Percentiles rank a stretch among this genome's conserved stretches.
Conservation (phyloP, 805 yeast species). For the Pichia cephalocereana region DNA sequence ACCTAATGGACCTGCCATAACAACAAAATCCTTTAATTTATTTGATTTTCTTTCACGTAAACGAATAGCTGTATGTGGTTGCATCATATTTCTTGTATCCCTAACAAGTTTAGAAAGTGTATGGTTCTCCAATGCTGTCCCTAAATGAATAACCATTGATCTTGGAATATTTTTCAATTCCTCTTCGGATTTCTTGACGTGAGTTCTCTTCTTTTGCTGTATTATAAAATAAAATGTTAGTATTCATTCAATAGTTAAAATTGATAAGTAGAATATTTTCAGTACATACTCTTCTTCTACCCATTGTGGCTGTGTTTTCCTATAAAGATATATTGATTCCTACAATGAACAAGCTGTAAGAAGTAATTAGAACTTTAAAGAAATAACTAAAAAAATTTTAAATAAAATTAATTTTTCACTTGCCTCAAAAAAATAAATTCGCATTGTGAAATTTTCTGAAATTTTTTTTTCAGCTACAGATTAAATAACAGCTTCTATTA, state of each 20-base stretch:
- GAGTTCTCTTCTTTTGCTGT: constrained; percentile 78
- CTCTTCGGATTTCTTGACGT: constrained; percentile 54
- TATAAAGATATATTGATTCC: too few species aligned
- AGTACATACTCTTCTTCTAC: constrained; percentile 28
- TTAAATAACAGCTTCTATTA: too few species aligned
- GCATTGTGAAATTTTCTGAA: too few species aligned
- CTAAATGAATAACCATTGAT: constrained; percentile 90
- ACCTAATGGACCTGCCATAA: constrained; percentile 97
- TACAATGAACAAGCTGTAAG: too few species aligned
- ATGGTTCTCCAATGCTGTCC: constrained; percentile 64
- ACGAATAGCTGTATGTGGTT: constrained; percentile 91
- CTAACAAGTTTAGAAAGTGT: constrained; percentile 75
- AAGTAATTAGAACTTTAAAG: too few species aligned
- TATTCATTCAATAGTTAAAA: not conserved
- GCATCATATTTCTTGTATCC: constrained; percentile 86
- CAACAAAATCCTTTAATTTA: constrained; percentile 84
- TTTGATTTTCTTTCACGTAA: constrained; percentile 81
- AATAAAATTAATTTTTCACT: not conserved
- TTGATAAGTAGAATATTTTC: too few species aligned
- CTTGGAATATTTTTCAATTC: constrained; percentile 70
- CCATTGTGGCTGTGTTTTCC: constrained; percentile 13
- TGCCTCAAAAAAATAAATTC: too few species aligned
- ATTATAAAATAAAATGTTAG: not conserved
- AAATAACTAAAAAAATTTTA: not conserved
- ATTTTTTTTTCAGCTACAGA: too few species aligned